Evolutionary conservation across 2,329 filamentous ascomycete species (phyloP), one percentile per base, ranked within the genome.

Genomic region (Trichoderma cornu-damae): DNA sequence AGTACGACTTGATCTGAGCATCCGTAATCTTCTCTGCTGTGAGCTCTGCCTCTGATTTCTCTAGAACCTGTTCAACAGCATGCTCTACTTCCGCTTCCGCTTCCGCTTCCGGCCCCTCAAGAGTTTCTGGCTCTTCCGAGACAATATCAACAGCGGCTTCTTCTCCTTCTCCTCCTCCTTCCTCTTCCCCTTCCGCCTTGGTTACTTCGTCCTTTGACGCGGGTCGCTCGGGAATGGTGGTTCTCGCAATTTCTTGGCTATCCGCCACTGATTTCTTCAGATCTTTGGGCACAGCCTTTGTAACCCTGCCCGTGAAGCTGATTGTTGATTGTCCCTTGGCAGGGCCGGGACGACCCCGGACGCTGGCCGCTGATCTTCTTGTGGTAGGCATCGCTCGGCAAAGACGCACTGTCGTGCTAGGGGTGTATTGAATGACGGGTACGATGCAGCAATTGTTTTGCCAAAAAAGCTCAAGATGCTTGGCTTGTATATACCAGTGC

Each of bases 1-100:
- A 96, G 70, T 96, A 96, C 67, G 77, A 79, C 64, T 81, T 81
- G 61, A 97, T 85, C 65, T 90, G 84, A 47, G 79, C 75, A 57
- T 88, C 80, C 6, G 81, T 82, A 40, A 95, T 73, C 63, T 83
- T 80, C 61, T 83, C 77, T 1, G 90, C 91, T 59, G 73, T 74
- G 22, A 78, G 64, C 64, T 88, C 80, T 5, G 70, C 73, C 59
- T 77, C 78, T 6, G 75, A 76, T 67, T 79, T 82, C 63, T 77
- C 66, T 2, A 65, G 65, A 24, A 60, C 65, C 35, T 65, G 59
- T n/a, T 67, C 62, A 14, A 69, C 64, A 11, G 67, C 63, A 12
- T 51, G 58, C 14, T 63, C 63, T 12, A 64, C 65, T 26, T 65
- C 62, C 37, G 54, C 60, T n/a, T 60, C 61, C 6, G 60, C 60